Percentiles rank a stretch among this genome's conserved stretches.
These are phyloP conservation scores for Parachaetomium inaequale DNA, from an alignment of 495 filamentous ascomycete species.

Conservation along the genomic window DNA sequence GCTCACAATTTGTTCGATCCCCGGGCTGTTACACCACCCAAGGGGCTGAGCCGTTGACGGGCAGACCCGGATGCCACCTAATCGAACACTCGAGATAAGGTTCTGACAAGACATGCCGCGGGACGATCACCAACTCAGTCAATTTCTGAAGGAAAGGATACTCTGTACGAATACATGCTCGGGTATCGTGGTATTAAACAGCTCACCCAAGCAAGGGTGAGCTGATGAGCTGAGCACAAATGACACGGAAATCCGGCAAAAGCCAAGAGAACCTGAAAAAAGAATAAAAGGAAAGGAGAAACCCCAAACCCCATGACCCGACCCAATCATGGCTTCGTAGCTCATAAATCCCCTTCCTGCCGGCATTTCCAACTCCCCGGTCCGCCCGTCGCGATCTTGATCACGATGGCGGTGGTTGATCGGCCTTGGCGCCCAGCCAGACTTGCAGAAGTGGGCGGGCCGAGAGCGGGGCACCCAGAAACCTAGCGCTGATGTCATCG, in stretches of 20 bases:
- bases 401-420: neutral
- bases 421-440: neutral
- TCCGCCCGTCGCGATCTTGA: neutral
- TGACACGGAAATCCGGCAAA: neutral
- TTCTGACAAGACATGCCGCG: no score
- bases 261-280: neutral
- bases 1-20: no score
- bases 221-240: neutral
- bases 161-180: conserved; percentile 14
- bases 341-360: neutral
- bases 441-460: neutral
- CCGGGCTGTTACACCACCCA: no score
- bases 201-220: conserved; percentile 4
- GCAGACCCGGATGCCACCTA: no score
- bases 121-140: no score
- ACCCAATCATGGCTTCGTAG: neutral
- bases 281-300: neutral
- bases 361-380: neutral
- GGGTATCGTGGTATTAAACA: conserved; percentile 17
- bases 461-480: neutral
- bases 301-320: neutral
- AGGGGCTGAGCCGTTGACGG: no score
- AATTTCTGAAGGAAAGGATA: neutral
- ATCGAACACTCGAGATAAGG: no score
- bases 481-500: neutral